Evolutionary conservation across 805 yeast genomes (phyloP).

Genomic region (Saturnispora halmiae): DNA sequence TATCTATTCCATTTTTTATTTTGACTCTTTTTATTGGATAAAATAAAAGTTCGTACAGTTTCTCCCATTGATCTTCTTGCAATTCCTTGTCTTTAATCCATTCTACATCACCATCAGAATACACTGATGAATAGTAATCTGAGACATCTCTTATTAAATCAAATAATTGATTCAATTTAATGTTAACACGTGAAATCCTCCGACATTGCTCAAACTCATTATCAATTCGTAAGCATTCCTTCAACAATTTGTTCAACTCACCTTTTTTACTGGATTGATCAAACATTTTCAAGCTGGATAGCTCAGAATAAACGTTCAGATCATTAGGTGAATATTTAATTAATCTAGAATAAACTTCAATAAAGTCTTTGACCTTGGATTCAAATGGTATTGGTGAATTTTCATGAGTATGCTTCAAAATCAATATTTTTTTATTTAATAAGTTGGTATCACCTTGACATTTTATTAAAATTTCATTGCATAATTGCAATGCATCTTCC

Average conservation of each 20-base stretch:
- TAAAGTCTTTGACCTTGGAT: slow-evolving; percentile 17
- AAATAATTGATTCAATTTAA: slow-evolving; percentile 35
- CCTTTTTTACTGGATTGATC: slow-evolving; percentile 16
- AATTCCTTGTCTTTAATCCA: slow-evolving; percentile 30
- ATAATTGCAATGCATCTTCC: background rate
- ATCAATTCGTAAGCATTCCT: slow-evolving; percentile 65
- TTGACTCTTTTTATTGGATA: slow-evolving; percentile 16
- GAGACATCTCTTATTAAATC: slow-evolving; percentile 38
- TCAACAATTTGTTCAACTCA: slow-evolving; percentile 17
- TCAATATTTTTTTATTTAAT: slow-evolving; percentile 1
- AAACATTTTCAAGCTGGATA: slow-evolving; percentile 25
- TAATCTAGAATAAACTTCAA: slow-evolving; percentile 21
- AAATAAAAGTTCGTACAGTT: slow-evolving; percentile 30
- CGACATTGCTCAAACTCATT: slow-evolving; percentile 63
- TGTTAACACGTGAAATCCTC: slow-evolving; percentile 41
- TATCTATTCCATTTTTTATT: slow-evolving; percentile 16
- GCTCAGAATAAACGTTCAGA: slow-evolving; percentile 18
- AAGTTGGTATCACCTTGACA: slow-evolving; percentile 5
- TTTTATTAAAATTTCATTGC: slow-evolving; percentile 1
- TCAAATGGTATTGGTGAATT: slow-evolving; percentile 13
- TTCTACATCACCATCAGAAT: slow-evolving; percentile 27
- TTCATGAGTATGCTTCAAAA: slow-evolving; percentile 8
- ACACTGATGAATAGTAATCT: slow-evolving; percentile 30
- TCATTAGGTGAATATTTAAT: slow-evolving; percentile 17
- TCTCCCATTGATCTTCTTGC: slow-evolving; percentile 35